Evolutionary conservation across 1,284 basidiomycete genomes (phyloP).

Genomic region (Peniophora sp.): DNA sequence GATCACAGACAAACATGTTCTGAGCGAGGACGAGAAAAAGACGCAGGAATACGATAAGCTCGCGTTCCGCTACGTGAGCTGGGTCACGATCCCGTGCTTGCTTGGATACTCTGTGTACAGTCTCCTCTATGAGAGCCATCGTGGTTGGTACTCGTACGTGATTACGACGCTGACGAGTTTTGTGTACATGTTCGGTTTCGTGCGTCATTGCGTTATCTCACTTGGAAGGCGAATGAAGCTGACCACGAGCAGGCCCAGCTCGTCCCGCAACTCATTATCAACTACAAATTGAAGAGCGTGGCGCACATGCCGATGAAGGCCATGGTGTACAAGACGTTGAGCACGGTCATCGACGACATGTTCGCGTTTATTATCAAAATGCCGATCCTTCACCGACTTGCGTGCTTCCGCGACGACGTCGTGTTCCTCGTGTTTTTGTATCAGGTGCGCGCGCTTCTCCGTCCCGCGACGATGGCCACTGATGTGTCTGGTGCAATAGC

Average conservation of each 20-base stretch:
- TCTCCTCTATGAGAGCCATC: slow-evolving; percentile 81
- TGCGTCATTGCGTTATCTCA: slow-evolving; percentile 32
- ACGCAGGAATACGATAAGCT: slow-evolving; percentile 94
- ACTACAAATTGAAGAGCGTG: slow-evolving; percentile 93
- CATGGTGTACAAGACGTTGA: slow-evolving; percentile 91
- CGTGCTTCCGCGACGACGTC: slow-evolving; percentile 88
- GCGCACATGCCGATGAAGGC: slow-evolving; percentile 96
- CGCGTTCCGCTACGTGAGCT: slow-evolving; percentile 88
- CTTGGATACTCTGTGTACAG: slow-evolving; percentile 88
- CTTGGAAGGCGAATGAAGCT: slow-evolving; percentile 10
- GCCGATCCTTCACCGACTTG: slow-evolving; percentile 87
- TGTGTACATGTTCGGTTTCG: slow-evolving; percentile 96
- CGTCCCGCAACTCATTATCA: slow-evolving; percentile 88
- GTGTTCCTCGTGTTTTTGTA: slow-evolving; percentile 85
- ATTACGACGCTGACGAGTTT: slow-evolving; percentile 85
- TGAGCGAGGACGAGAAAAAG: slow-evolving; percentile 92
- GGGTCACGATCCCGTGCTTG: slow-evolving; percentile 78
- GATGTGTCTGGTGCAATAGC: slow-evolving; percentile 32
- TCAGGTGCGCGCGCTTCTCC: slow-evolving; percentile 43
- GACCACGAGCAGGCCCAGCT: slow-evolving; percentile 62
- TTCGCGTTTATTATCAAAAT: slow-evolving; percentile 96
- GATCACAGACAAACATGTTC: slow-evolving; percentile 77
- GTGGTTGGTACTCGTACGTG: slow-evolving; percentile 93
- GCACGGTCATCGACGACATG: slow-evolving; percentile 88
- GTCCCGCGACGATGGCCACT: slow-evolving; percentile 6